These are phyloP conservation scores for Malus sieversii DNA, from an alignment of 306 rosid genomes.

Conservation along the genomic window DNA sequence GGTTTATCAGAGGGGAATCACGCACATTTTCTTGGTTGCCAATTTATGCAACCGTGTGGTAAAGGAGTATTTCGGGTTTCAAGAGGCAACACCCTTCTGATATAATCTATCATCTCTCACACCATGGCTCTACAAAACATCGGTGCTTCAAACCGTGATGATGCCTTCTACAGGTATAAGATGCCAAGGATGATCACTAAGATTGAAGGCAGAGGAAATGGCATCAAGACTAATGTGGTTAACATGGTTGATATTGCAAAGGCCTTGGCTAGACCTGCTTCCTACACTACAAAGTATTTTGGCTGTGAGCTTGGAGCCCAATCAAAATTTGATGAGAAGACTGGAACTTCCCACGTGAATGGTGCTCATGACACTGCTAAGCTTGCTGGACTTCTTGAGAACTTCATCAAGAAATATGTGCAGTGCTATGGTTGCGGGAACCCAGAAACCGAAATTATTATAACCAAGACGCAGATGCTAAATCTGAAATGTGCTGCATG, in stretches of 20 bases:
- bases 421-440: conserved; percentile 80
- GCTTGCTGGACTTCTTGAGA: conserved; percentile 76
- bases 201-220: conserved; percentile 83
- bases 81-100: conserved; percentile 17
- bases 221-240: conserved; percentile 73
- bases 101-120: background rate
- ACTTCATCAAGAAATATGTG: conserved; percentile 73
- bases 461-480: conserved; percentile 66
- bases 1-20: conserved; percentile 22
- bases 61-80: background rate
- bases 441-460: conserved; percentile 73
- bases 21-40: conserved; percentile 18
- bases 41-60: conserved; percentile 25
- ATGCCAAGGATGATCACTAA: conserved; percentile 88
- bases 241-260: conserved; percentile 84
- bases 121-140: conserved; percentile 71
- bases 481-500: conserved; percentile 78
- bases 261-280: conserved; percentile 74
- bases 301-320: conserved; percentile 91
- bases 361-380: conserved; percentile 75
- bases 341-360: conserved; percentile 63
- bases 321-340: conserved; percentile 73
- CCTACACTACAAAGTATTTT: conserved; percentile 70
- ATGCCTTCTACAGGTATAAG: conserved; percentile 87
- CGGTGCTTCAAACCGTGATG: conserved; percentile 75